phyloP scores from a whole-genome alignment of 345 rosid species.

The Aegle marmelos region DNA sequence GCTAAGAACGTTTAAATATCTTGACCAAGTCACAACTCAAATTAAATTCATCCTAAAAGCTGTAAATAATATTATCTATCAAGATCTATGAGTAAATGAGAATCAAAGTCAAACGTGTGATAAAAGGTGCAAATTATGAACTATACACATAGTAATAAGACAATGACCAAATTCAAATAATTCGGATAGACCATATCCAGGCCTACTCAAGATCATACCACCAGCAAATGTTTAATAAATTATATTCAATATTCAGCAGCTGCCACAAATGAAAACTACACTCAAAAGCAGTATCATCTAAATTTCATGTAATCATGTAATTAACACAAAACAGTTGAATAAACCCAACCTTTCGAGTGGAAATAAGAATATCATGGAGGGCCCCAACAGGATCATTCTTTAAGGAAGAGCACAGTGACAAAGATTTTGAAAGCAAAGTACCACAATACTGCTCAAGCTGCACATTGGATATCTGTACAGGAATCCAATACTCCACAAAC shows the following conservation, averaged over 20 bases:
- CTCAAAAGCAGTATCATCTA: not conserved
- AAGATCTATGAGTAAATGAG: not conserved
- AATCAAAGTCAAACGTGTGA: not conserved
- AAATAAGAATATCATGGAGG: conserved; percentile 53
- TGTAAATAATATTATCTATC: not conserved
- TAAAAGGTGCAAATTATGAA: not conserved
- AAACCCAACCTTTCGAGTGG: conserved; percentile 63
- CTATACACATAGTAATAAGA: not conserved
- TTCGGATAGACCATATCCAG: not conserved
- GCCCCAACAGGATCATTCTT: conserved; percentile 60
- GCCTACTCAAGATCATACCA: not conserved
- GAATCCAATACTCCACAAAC: conserved; percentile 89
- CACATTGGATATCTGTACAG: conserved; percentile 68
- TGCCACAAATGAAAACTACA: not conserved
- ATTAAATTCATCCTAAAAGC: not conserved
- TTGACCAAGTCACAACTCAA: not conserved
- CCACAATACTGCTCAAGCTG: conserved; percentile 95
- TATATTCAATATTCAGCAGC: not conserved
- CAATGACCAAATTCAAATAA: not conserved
- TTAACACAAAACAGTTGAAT: not conserved
- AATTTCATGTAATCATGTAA: conserved; percentile 9
- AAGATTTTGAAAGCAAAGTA: conserved; percentile 52
- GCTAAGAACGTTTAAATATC: not conserved
- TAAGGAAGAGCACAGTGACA: conserved; percentile 51
- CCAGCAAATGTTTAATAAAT: not conserved